Conservation (phyloP, 2,329 filamentous ascomycete genomes). For the Scedosporium minutisporum region DNA sequence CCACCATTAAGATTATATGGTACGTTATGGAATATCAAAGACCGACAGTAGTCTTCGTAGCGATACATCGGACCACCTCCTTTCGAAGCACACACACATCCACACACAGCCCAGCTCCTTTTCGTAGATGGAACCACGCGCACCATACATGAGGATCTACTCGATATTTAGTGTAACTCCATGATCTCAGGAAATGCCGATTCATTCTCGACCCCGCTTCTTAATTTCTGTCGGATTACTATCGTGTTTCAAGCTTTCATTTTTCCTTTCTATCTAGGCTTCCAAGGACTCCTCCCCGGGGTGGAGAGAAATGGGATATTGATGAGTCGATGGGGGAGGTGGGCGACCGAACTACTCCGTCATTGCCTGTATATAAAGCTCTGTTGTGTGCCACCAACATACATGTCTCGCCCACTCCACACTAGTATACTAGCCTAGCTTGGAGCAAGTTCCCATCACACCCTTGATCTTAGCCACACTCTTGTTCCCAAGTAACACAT, state of each 20-base stretch:
- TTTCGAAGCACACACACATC: not conserved
- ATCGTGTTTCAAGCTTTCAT: not conserved
- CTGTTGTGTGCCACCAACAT: not conserved
- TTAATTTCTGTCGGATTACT: slow-evolving; percentile 1
- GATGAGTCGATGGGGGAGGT: not conserved
- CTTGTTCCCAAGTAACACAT: not conserved
- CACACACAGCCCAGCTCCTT: not conserved
- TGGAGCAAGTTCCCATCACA: not conserved
- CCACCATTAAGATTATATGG: not conserved
- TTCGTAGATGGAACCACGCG: not conserved
- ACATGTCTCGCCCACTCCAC: not conserved
- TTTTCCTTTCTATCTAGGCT: not conserved
- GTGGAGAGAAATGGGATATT: not conserved
- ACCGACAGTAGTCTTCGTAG: not conserved
- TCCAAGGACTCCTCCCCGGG: not conserved
- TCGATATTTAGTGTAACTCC: slow-evolving; percentile 1
- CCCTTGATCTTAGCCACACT: not conserved
- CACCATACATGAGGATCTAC: not conserved
- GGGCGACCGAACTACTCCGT: not conserved
- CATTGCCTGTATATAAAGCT: not conserved
- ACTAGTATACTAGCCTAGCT: not conserved
- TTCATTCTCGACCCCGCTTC: slow-evolving; percentile 1
- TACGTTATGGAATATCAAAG: not conserved
- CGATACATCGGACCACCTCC: not conserved
- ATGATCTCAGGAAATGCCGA: not conserved